A percentile compares a stretch with the other conserved stretches of the same genome.
Evolutionary conservation across 768 basidiomycete species (phyloP).

Genomic region (Mycena capillaripes): DNA sequence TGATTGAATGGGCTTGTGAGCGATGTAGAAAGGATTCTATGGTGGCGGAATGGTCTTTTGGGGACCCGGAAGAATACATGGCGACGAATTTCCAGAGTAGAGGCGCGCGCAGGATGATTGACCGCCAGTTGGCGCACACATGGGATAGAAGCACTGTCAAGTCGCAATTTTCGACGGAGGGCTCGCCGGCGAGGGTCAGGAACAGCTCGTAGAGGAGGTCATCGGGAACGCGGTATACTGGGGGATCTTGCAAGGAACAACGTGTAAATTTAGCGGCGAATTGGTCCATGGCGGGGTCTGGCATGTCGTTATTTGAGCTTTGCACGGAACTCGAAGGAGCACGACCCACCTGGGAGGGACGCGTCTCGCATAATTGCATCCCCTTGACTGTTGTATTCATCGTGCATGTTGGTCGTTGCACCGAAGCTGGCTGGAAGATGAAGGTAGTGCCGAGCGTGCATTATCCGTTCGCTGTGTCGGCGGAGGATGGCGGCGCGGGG

Average conservation of each 20-base stretch:
- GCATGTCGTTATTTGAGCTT: background rate
- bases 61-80: background rate
- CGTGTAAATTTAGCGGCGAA: background rate
- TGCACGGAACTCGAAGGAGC: background rate
- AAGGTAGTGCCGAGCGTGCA: too few species aligned
- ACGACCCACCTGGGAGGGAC: background rate
- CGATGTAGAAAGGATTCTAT: conserved; percentile 21
- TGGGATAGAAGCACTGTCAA: conserved; percentile 14
- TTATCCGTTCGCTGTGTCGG: too few species aligned
- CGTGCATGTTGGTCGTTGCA: background rate
- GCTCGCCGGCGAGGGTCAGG: conserved; percentile 20
- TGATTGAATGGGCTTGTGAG: conserved; percentile 19
- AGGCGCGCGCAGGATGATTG: conserved; percentile 17
- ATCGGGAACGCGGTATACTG: conserved; percentile 8
- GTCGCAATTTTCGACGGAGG: conserved; percentile 10
- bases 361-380: conserved; percentile 14
- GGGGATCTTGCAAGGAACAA: background rate
- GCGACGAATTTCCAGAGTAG: conserved; percentile 23
- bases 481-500: too few species aligned
- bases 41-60: conserved; percentile 9
- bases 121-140: conserved; percentile 24
- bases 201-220: conserved; percentile 26
- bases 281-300: background rate
- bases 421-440: too few species aligned
- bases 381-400: conserved; percentile 5